Conservation (phyloP, 2,329 filamentous ascomycete genomes). For the Phialophora expanda region DNA sequence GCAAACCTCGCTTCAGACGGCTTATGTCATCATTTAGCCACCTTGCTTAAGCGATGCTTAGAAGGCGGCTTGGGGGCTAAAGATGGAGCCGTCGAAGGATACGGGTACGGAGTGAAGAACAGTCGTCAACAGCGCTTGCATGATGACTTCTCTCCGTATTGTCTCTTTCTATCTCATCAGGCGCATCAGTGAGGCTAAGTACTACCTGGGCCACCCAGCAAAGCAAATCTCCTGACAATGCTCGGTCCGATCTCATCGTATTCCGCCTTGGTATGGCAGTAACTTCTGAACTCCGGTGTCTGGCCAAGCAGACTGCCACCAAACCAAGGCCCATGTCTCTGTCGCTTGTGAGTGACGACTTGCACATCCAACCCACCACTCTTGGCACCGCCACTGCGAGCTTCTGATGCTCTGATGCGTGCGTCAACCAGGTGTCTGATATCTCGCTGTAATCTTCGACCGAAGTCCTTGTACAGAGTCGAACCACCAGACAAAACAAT, state of each 20-base stretch:
- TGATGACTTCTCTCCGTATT: background rate
- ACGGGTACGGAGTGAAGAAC: background rate
- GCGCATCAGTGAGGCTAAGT: slow-evolving; percentile 42
- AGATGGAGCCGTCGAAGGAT: background rate
- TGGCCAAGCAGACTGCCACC: slow-evolving; percentile 94
- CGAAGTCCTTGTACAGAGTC: slow-evolving; percentile 98
- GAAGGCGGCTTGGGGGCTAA: background rate
- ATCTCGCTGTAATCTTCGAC: slow-evolving; percentile 90
- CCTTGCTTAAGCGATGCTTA: background rate
- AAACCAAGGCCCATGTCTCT: slow-evolving; percentile 98
- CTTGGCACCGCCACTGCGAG: slow-evolving; percentile 86
- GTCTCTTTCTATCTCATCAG: slow-evolving; percentile 14
- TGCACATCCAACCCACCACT: slow-evolving; percentile 95
- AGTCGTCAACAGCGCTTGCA: background rate
- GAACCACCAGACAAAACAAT: slow-evolving; percentile 97
- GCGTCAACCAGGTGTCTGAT: slow-evolving; percentile 95
- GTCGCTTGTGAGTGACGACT: slow-evolving; percentile 95
- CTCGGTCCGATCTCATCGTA: slow-evolving; percentile 96
- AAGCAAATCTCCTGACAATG: slow-evolving; percentile 91
- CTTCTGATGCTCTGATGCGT: slow-evolving; percentile 89
- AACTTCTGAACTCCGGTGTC: slow-evolving; percentile 97
- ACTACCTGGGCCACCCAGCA: slow-evolving; percentile 84
- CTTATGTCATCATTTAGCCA: background rate
- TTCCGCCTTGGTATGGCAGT: slow-evolving; percentile 90
- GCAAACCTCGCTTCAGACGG: background rate